These are phyloP conservation scores for Trichothecium sympodiale DNA, from an alignment of 2,329 filamentous ascomycete species.

Conservation along the genomic window DNA sequence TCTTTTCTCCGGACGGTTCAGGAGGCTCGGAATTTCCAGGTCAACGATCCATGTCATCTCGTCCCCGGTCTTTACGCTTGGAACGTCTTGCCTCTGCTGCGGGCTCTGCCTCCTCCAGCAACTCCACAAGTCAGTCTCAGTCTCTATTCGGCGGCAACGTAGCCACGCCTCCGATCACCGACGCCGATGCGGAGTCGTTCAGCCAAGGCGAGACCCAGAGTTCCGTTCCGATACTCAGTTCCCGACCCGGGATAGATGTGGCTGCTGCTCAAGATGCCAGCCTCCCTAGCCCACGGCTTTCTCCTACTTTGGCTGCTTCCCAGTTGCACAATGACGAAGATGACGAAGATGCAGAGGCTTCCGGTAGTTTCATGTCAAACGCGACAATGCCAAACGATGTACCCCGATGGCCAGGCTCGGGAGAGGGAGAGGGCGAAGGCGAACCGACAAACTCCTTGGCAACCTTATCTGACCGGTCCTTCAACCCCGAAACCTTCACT, in stretches of 20 bases:
- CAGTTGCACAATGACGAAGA: slow-evolving; percentile 37
- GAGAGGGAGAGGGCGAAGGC: slow-evolving; percentile 5
- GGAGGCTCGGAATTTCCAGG: too few species aligned
- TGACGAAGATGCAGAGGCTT: slow-evolving; percentile 22
- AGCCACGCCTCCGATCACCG: slow-evolving; percentile 66
- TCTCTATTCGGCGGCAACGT: slow-evolving; percentile 53
- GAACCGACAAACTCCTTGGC: slow-evolving; percentile 15
- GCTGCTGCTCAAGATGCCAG: slow-evolving; percentile 77
- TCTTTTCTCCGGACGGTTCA: too few species aligned
- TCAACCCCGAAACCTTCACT: too few species aligned
- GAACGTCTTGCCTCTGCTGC: slow-evolving; percentile 20
- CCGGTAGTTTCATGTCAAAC: too few species aligned
- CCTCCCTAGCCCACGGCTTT: slow-evolving; percentile 87
- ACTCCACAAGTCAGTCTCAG: slow-evolving; percentile 37
- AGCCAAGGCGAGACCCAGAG: slow-evolving; percentile 20
- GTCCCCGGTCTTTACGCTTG: slow-evolving; percentile 27
- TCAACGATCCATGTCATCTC: slow-evolving; percentile 13
- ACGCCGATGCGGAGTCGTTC: slow-evolving; percentile 34
- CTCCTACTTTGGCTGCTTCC: slow-evolving; percentile 73
- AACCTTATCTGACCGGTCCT: too few species aligned
- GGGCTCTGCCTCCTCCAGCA: background rate
- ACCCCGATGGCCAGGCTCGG: slow-evolving; percentile 16
- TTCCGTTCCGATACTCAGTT: slow-evolving; percentile 34
- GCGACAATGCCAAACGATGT: slow-evolving; percentile 20
- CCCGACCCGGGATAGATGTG: slow-evolving; percentile 49